Evolutionary conservation across 192 early-diverging fungal genomes (phyloP).

Genomic region (Entomortierella parvispora): DNA sequence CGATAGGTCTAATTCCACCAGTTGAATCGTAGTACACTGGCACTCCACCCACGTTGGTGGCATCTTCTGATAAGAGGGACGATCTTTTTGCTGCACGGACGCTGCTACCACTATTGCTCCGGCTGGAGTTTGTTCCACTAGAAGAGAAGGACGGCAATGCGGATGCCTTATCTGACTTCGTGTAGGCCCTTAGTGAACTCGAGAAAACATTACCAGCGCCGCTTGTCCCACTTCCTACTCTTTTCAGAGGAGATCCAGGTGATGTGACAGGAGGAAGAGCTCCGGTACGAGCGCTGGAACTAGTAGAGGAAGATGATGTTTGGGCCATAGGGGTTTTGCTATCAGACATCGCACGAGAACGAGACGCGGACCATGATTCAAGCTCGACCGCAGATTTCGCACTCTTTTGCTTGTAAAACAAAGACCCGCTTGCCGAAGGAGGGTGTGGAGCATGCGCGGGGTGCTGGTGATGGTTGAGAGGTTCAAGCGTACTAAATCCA

Average conservation of each 20-base stretch:
- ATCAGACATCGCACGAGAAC: conserved; percentile 14
- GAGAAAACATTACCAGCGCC: no score
- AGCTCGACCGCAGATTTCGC: conserved; percentile 33
- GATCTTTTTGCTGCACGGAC: not conserved
- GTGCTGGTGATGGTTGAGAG: not conserved
- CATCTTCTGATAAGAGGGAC: not conserved
- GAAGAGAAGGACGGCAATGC: no score
- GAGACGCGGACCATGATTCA: conserved; percentile 23
- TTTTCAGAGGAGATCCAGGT: no score
- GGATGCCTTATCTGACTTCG: no score
- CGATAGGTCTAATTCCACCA: not conserved
- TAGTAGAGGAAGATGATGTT: no score
- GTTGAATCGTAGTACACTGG: not conserved
- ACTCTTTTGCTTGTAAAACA: conserved; percentile 45
- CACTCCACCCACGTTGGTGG: no score
- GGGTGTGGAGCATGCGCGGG: not conserved
- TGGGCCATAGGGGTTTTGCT: not conserved
- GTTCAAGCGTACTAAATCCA: not conserved
- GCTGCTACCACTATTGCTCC: not conserved
- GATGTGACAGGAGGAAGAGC: no score
- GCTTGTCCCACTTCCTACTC: no score
- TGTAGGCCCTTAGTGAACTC: no score
- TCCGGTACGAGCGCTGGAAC: no score
- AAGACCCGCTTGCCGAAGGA: conserved; percentile 1
- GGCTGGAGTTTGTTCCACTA: not conserved